These are phyloP conservation scores for Pseudogymnoascus sp. DNA, from an alignment of 2,329 filamentous ascomycete species.

Conservation along the genomic window DNA sequence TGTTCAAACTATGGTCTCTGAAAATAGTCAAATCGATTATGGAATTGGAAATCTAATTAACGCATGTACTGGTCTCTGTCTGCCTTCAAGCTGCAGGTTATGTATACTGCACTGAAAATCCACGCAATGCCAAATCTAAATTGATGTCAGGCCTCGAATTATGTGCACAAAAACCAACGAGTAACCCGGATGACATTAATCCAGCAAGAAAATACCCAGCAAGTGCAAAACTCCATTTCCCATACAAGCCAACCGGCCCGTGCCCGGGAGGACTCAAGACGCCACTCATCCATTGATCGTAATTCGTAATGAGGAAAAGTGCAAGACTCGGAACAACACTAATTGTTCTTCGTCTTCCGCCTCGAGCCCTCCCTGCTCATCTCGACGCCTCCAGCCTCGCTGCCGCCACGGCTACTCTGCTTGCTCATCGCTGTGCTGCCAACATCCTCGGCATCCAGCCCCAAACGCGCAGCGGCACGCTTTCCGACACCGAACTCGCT, in stretches of 20 bases:
- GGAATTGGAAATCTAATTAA: not conserved
- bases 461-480: not conserved
- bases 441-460: conserved; percentile 12
- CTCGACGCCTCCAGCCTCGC: conserved; percentile 8
- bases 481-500: conserved; percentile 7
- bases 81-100: not conserved
- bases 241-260: not conserved
- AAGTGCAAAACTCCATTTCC: not conserved
- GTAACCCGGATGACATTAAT: not conserved
- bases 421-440: conserved; percentile 15
- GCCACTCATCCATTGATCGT: conserved; percentile 6
- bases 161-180: not conserved
- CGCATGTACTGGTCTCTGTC: not conserved
- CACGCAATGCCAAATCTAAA: conserved; percentile 6
- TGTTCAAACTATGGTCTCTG: no score
- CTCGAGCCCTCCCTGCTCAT: conserved; percentile 10
- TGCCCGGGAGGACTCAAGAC: not conserved
- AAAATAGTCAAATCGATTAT: not conserved
- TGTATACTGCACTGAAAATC: conserved; percentile 2
- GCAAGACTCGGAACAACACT: not conserved
- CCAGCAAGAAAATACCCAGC: not conserved
- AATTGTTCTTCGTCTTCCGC: conserved; percentile 7
- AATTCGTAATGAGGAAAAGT: conserved; percentile 9
- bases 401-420: conserved; percentile 15
- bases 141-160: not conserved